Base-by-base conservation (phyloP, 495 filamentous ascomycete species). In the Aspergillus sclerotiicarbonarius region DNA sequence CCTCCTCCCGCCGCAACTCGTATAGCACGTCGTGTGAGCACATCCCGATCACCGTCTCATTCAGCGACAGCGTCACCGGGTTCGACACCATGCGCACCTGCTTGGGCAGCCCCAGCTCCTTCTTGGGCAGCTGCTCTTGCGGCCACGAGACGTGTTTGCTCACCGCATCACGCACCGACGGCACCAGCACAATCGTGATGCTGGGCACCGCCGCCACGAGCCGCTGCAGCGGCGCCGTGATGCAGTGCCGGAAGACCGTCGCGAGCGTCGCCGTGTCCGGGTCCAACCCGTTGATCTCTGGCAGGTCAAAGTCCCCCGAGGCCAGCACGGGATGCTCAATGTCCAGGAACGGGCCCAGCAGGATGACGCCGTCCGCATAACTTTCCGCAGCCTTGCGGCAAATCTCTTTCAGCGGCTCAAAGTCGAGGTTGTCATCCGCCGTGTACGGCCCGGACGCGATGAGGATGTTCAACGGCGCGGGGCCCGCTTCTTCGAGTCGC, bases 331-430 rank as follows among this genome's bases (percentile, higher is more conserved):
- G 93, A 64, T 98, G 94, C 58, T 95, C 91, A 44, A 85, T 76
- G 67, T 98, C 94, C 54, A 98, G 78, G 68, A 98, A 96, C 3
- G 94, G 94, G 0, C 94, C 94, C 45, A 83, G 73, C 21, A 98
- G 78, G 15, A 98, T 80, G 31, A 98, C 70, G n/a, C 83, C 82
- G 64, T 98, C 94, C 8, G 88, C 86, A 58, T 82, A 87, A 35
- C 78, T 82, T 53, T 89, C 86, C 29, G 84, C 85, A 20, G 92
- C 92, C 62, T 85, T 84, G 58, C 80, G 77, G 69, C 92, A 93
- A 9, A 98, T 79, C 41, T 90, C 85, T 48, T 90, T 83, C 0
- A 98, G 76, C 5, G 94, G 85, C 62, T 94, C 89, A 68, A 94
- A 98, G 57, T 87, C 84, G 45, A 98, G 84, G 63, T 94, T 94